Conservation (phyloP, 306 rosid species). For the Acacia crassicarpa region DNA sequence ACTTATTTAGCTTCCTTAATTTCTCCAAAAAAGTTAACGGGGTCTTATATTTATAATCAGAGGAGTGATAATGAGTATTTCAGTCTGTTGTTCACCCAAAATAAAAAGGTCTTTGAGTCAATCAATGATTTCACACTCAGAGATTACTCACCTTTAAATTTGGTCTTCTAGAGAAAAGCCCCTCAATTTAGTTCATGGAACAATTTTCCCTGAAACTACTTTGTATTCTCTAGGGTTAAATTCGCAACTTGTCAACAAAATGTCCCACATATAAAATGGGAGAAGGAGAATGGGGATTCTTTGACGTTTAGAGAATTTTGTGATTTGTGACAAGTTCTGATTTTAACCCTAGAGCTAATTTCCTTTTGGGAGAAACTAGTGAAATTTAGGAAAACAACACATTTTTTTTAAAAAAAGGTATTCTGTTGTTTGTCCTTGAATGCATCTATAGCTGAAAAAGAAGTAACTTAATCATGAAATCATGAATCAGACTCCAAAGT, state of each 20-base stretch:
- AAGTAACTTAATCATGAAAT: too few species aligned
- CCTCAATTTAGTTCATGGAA: neutral
- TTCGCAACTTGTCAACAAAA: neutral
- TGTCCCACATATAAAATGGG: neutral
- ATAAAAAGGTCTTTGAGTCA: neutral
- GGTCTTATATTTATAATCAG: too few species aligned
- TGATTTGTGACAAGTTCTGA: neutral
- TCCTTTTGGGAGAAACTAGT: too few species aligned
- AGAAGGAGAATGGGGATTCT: neutral
- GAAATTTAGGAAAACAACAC: too few species aligned
- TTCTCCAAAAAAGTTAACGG: too few species aligned
- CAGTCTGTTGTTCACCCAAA: neutral
- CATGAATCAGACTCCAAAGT: too few species aligned
- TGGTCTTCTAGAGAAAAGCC: neutral
- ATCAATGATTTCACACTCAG: neutral
- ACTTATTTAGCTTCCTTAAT: too few species aligned
- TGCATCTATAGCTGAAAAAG: too few species aligned
- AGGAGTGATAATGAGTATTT: neutral
- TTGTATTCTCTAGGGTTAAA: neutral
- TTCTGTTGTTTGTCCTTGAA: too few species aligned
- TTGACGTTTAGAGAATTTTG: neutral
- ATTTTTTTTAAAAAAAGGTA: too few species aligned
- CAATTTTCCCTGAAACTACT: neutral
- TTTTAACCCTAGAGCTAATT: too few species aligned
- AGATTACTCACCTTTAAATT: neutral